Conservation (phyloP, 108 stramenopile species). For the Nitzschia inconspicua region DNA sequence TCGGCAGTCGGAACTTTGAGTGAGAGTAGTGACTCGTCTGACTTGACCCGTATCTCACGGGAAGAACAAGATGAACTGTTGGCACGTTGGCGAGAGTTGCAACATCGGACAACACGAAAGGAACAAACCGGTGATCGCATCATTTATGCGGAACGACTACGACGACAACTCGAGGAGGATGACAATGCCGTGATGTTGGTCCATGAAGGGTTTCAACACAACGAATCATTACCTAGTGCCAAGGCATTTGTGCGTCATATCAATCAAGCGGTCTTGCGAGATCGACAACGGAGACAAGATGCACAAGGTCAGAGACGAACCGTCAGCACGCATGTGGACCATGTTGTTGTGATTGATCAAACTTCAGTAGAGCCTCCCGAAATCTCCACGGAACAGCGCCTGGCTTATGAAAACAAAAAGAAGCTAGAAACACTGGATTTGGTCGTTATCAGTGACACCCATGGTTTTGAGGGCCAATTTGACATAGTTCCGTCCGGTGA, state of each 20-base stretch:
- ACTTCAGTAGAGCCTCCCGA: too few relatives aligned
- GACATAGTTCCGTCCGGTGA: slow-evolving; percentile 58
- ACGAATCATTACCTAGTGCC: neutral
- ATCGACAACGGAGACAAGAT: too few relatives aligned
- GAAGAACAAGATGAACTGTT: slow-evolving; percentile 35
- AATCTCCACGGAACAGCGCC: neutral
- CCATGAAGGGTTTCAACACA: neutral
- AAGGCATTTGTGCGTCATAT: slow-evolving; percentile 13
- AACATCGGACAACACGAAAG: slow-evolving; percentile 24
- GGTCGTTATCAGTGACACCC: slow-evolving; percentile 68
- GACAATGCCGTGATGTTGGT: neutral
- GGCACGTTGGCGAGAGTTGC: slow-evolving; percentile 44
- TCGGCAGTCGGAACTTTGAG: too few relatives aligned
- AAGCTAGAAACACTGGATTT: slow-evolving; percentile 33
- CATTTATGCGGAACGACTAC: slow-evolving; percentile 58
- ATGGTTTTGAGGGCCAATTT: slow-evolving; percentile 64
- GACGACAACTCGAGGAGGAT: slow-evolving; percentile 39
- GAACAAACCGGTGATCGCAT: slow-evolving; percentile 68
- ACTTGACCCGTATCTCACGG: neutral
- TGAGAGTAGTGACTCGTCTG: neutral
- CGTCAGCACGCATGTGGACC: neutral
- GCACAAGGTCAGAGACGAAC: neutral
- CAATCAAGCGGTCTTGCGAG: too few relatives aligned
- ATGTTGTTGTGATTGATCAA: too few relatives aligned
- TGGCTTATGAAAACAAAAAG: slow-evolving; percentile 1